Evolutionary conservation across 176 grass and related monocot species (phyloP), one percentile per base, ranked within the genome.

Genomic region (Stipa capillata): DNA sequence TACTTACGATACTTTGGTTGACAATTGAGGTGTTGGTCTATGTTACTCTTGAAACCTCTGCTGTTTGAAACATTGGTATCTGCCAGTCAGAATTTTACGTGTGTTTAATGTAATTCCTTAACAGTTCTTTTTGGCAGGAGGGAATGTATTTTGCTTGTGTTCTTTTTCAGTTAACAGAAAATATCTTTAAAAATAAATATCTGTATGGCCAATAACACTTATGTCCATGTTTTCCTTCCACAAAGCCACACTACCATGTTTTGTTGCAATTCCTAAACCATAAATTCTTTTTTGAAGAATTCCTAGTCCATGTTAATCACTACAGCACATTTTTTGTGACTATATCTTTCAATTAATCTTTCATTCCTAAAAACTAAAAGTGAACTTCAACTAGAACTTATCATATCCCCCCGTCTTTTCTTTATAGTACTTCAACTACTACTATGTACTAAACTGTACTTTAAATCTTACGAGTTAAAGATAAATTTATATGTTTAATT

Each of bases 401-500:
- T 45, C 2, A 84, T 69, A 65, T 37, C 3, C 15, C 11, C 6
- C 31, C 5, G 67, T 62, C 8, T n/a, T n/a, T n/a, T n/a, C n/a
- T n/a, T n/a, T n/a, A n/a, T n/a, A n/a, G n/a, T n/a, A n/a, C n/a
- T n/a, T n/a, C n/a, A n/a, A 37, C 66, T 24, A 59, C 12, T 81
- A 15, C 20, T 52, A 65, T 83, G 72, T 60, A 83, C 12, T 83
- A 15, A 27, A 62, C 48, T 61, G 16, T 44, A 3, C 16, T 64
- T 35, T 63, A 15, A 24, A 35, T 63, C 9, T 74, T 3, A 48
- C 17, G 32, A 85, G 61, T 17, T 51, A n/a, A n/a, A n/a, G n/a
- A n/a, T n/a, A n/a, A n/a, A n/a, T n/a, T n/a, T n/a, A n/a, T n/a
- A 57, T 84, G 49, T 18, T 60, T 69, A 82, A 37, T 45, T 73